Conservation (phyloP, 2,329 filamentous ascomycete genomes). For the Saccharata proteae region DNA sequence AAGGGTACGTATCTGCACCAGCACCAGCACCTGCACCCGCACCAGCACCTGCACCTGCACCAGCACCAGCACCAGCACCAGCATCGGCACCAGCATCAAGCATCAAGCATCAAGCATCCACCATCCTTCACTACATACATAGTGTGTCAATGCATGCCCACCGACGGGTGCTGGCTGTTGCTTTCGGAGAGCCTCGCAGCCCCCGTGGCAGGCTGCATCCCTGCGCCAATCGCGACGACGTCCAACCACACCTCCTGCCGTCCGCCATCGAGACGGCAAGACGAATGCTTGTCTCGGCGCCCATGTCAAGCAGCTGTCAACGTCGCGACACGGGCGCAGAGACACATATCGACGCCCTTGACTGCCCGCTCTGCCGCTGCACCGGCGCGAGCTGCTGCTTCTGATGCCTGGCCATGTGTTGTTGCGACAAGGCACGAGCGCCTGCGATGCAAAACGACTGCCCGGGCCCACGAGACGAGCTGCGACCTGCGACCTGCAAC, state of each 20-base stretch:
- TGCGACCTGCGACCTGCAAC: constrained; percentile 1
- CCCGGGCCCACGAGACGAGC: constrained; percentile 5
- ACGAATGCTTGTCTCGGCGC: constrained; percentile 4
- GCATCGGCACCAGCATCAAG: too few relatives aligned
- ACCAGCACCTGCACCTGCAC: too few relatives aligned
- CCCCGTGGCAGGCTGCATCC: background rate
- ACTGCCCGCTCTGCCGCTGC: constrained; percentile 6
- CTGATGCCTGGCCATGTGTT: background rate
- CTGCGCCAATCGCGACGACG: background rate
- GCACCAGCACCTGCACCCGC: too few relatives aligned
- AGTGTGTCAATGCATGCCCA: constrained; percentile 3
- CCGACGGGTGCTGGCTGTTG: background rate
- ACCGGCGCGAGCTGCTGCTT: background rate
- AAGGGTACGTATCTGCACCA: too few relatives aligned
- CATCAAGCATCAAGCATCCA: too few relatives aligned
- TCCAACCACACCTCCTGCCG: constrained; percentile 1
- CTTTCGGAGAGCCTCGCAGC: constrained; percentile 3
- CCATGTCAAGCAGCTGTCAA: constrained; percentile 8
- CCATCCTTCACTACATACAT: constrained; percentile 4
- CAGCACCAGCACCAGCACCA: too few relatives aligned
- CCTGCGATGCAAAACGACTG: constrained; percentile 2
- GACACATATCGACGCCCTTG: constrained; percentile 1
- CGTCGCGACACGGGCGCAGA: too few relatives aligned
- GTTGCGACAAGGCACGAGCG: constrained; percentile 3
- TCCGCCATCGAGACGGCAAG: background rate